Evolutionary conservation across 2,329 filamentous ascomycete species (phyloP), one percentile per base, ranked within the genome.

Genomic region (Penicillium oxalicum): DNA sequence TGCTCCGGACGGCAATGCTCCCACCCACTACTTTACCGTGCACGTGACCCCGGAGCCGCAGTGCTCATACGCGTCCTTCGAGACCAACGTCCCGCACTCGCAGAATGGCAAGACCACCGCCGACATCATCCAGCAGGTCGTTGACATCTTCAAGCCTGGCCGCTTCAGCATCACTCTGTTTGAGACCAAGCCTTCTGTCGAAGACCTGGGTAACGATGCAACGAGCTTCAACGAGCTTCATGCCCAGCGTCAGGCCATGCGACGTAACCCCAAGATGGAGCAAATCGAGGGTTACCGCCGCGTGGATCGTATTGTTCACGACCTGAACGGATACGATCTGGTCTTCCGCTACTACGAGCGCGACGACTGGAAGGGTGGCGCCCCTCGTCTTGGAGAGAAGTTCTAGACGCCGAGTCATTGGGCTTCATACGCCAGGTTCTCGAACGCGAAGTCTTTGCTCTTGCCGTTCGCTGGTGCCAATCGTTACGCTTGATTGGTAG

Each of bases 91-190:
- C 4, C 93, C 93, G 1, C 87, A 89, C 26, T 84, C 83, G 4
- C 89, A 95, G 73, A 88, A 82, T 48, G 91, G 91, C 12, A 86
- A 91, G 54, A 87, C 91, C 66, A 96, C 91, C 0, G 83, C 84
- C 26, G 91, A 95, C 56, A 86, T 97, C 51, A 87, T 98, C 53
- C 84, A 95, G 69, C 89, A 96, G 57, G 93, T 97, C 1, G 90
- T 97, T 39, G 79, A 82, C 55, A 98, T 98, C 65, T 98, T 98
- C 81, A 89, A 90, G 67, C 93, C 93, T 0, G 91, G 91, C n/a
- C 87, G 91, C 46, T 98, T 98, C 78, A 95, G 87, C 62, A 88
- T 98, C 49, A 98, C 93, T 0, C 77, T 97, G 12, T 98, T 98
- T 62, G 91, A 98, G 73, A 87, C 90, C 47, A 95, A 95, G 76